phyloP scores from a whole-genome alignment of 148 eudicot genomes.

The Mesembryanthemum crystallinum region DNA sequence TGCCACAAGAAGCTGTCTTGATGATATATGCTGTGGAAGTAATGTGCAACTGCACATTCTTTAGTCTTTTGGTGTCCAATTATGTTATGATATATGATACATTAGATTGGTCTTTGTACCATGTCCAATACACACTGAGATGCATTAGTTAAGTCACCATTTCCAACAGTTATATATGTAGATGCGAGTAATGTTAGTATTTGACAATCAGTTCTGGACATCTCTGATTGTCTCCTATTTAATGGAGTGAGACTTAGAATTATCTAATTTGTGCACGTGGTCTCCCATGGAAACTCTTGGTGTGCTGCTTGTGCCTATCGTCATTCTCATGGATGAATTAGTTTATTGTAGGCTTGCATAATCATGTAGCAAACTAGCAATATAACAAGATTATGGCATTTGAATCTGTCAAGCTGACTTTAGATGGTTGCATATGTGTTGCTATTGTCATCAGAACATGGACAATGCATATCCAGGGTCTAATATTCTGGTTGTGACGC shows the following conservation, averaged over 20 bases:
- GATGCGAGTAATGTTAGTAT: too few species aligned
- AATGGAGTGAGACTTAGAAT: too few species aligned
- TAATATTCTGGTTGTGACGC: constrained; percentile 78
- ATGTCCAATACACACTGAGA: background rate
- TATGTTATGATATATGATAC: background rate
- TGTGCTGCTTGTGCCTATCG: too few species aligned
- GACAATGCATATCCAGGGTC: constrained; percentile 88
- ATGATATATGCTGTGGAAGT: constrained; percentile 9
- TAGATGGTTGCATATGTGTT: constrained; percentile 21
- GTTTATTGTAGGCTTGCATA: constrained; percentile 3
- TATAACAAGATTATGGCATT: too few species aligned
- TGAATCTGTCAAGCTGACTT: background rate
- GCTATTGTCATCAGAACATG: constrained; percentile 64
- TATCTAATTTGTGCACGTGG: background rate
- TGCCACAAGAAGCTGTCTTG: background rate
- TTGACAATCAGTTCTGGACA: too few species aligned
- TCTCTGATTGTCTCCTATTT: background rate
- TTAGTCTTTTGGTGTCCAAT: too few species aligned
- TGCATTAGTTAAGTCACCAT: background rate
- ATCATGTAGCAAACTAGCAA: background rate
- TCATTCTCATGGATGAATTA: background rate
- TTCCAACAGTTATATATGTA: too few species aligned
- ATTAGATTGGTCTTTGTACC: background rate
- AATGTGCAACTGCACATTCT: background rate
- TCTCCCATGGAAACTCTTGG: constrained; percentile 1